These are phyloP conservation scores for Skeletonema potamos DNA, from an alignment of 108 stramenopile species.

Conservation along the genomic window DNA sequence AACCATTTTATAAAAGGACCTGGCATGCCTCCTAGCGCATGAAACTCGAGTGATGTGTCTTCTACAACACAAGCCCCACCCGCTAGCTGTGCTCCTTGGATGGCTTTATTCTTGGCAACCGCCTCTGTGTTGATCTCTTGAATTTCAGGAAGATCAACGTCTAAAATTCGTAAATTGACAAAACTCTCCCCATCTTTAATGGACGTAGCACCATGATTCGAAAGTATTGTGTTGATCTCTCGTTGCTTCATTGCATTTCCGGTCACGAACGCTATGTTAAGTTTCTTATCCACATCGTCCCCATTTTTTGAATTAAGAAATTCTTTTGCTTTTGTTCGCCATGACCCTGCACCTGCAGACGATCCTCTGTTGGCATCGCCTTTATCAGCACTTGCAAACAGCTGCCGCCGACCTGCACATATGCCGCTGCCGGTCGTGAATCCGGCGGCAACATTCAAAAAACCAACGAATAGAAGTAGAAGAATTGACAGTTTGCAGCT, in stretches of 20 bases:
- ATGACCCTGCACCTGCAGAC: conserved; percentile 39
- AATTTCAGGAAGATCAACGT: conserved; percentile 86
- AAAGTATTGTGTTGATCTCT: conserved; percentile 77
- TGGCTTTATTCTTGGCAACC: conserved; percentile 87
- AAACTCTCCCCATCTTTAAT: conserved; percentile 40
- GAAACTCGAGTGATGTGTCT: conserved; percentile 95
- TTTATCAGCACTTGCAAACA: not conserved
- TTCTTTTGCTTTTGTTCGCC: conserved; percentile 45
- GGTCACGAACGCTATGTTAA: conserved; percentile 85
- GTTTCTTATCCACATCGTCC: conserved; percentile 26
- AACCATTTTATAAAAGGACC: conserved; percentile 99
- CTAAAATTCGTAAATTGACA: conserved; percentile 71
- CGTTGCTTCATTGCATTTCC: conserved; percentile 85
- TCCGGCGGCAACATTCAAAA: not conserved
- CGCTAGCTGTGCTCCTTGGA: conserved; percentile 84
- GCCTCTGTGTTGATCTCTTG: conserved; percentile 86
- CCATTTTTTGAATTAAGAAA: conserved; percentile 13
- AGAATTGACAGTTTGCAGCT: not conserved
- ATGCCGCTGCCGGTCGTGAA: not conserved
- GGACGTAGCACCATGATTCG: conserved; percentile 53
- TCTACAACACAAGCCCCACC: conserved; percentile 92
- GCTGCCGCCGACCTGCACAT: not conserved
- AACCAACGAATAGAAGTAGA: not conserved
- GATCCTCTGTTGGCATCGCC: not conserved
- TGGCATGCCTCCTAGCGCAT: conserved; percentile 96